Percentiles rank a stretch among this genome's conserved stretches.
These are phyloP conservation scores for Trichoderma simmonsii DNA, from an alignment of 2,329 filamentous ascomycete genomes.

Conservation along the genomic window DNA sequence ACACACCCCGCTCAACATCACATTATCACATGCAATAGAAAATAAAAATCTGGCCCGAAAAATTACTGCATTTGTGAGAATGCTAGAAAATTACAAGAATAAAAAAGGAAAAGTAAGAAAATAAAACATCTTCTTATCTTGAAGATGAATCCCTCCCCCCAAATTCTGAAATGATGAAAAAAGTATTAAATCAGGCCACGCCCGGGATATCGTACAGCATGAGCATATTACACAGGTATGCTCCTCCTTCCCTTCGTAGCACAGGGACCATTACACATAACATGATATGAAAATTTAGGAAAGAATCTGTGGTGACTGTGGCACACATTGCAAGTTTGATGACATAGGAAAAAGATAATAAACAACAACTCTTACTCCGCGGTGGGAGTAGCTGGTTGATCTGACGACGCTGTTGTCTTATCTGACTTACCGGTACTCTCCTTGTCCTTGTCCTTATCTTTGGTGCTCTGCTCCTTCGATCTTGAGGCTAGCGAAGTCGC, in stretches of 20 bases:
- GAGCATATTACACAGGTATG: not conserved
- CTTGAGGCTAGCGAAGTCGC: not conserved
- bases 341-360: not conserved
- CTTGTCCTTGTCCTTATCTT: conserved; percentile 18
- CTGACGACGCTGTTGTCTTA: not conserved
- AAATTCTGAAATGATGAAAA: not conserved
- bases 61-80: not conserved
- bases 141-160: not conserved
- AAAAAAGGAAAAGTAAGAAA: not conserved
- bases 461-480: conserved; percentile 19
- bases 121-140: not conserved
- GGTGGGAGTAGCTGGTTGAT: not conserved
- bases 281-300: not conserved
- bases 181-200: conserved; percentile 9
- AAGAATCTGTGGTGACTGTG: not conserved
- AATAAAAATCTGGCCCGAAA: not conserved
- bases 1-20: not conserved
- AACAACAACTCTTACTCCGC: not conserved
- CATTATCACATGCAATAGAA: not conserved
- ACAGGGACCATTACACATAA: conserved; percentile 4
- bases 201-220: conserved; percentile 13
- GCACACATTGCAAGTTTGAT: not conserved
- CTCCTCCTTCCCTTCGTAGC: not conserved
- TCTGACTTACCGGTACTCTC: conserved; percentile 9
- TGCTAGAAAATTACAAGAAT: not conserved